These are phyloP conservation scores for Cetradonia linearis DNA, from an alignment of 495 filamentous ascomycete genomes.

Conservation along the genomic window DNA sequence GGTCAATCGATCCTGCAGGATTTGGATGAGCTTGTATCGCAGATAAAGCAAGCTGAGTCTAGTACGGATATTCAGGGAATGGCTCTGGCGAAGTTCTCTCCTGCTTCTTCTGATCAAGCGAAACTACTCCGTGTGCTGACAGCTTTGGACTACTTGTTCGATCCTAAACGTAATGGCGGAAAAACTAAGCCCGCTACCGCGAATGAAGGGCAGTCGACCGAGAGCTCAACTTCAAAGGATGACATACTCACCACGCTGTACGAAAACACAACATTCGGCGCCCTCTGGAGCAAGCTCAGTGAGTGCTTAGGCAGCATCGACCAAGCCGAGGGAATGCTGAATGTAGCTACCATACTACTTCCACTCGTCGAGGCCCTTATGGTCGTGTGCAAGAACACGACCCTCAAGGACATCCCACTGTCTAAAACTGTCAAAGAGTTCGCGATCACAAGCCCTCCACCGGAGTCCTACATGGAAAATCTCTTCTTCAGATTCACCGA, in stretches of 20 bases:
- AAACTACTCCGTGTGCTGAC: conserved; percentile 90
- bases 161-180: conserved; percentile 50
- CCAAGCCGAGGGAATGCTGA: conserved; percentile 86
- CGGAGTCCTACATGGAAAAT: conserved; percentile 72
- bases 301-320: conserved; percentile 81
- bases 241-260: conserved; percentile 81
- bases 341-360: conserved; percentile 88
- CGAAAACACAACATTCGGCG: conserved; percentile 78
- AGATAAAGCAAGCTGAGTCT: conserved; percentile 75
- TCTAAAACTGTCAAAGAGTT: conserved; percentile 56
- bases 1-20: conserved; percentile 76
- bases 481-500: conserved; percentile 98
- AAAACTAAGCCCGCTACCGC: conserved; percentile 46
- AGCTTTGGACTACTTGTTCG: conserved; percentile 91
- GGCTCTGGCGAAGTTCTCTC: conserved; percentile 90
- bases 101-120: conserved; percentile 86
- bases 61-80: conserved; percentile 92
- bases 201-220: conserved; percentile 24
- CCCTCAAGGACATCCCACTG: conserved; percentile 57
- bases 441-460: conserved; percentile 63
- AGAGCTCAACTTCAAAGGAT: conserved; percentile 24
- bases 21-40: conserved; percentile 73
- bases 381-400: conserved; percentile 97
- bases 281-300: conserved; percentile 89
- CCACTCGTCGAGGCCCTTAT: conserved; percentile 92